Conservation (phyloP, 345 rosid species). For the Aurinia saxatilis region DNA sequence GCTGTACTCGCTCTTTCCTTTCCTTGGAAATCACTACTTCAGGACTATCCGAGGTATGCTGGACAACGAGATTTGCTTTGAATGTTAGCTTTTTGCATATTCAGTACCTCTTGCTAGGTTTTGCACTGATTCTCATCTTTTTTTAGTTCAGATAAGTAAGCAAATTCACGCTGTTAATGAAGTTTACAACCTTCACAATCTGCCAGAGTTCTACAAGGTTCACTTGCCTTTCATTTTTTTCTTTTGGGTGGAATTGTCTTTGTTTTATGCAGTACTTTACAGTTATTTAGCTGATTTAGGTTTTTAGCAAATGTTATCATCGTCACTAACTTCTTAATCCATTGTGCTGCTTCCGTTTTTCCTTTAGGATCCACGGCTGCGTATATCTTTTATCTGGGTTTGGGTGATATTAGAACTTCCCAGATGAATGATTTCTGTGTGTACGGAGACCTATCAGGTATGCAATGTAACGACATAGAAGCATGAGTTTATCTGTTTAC, state of each 20-base stretch:
- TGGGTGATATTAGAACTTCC: conserved; percentile 45
- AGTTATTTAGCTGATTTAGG: background rate
- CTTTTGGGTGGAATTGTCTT: no score
- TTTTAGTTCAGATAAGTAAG: conserved; percentile 57
- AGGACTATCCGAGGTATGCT: conserved; percentile 72
- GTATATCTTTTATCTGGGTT: conserved; percentile 62
- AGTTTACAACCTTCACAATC: conserved; percentile 86
- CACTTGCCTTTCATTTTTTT: background rate
- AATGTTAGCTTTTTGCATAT: background rate
- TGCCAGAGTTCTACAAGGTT: conserved; percentile 96
- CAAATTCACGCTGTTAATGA: conserved; percentile 70
- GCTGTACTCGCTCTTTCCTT: conserved; percentile 63
- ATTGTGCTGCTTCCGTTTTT: no score
- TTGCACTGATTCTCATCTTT: background rate
- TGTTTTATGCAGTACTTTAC: background rate
- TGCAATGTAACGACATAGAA: no score
- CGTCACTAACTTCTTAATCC: background rate
- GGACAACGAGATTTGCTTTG: no score
- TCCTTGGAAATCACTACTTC: conserved; percentile 57
- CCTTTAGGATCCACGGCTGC: conserved; percentile 80
- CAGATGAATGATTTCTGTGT: conserved; percentile 14
- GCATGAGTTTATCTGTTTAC: no score
- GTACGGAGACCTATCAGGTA: conserved; percentile 38
- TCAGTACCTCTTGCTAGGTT: no score
- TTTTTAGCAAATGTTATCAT: background rate